These are phyloP conservation scores for Moricandia arvensis DNA, from an alignment of 345 rosid species.

Conservation along the genomic window DNA sequence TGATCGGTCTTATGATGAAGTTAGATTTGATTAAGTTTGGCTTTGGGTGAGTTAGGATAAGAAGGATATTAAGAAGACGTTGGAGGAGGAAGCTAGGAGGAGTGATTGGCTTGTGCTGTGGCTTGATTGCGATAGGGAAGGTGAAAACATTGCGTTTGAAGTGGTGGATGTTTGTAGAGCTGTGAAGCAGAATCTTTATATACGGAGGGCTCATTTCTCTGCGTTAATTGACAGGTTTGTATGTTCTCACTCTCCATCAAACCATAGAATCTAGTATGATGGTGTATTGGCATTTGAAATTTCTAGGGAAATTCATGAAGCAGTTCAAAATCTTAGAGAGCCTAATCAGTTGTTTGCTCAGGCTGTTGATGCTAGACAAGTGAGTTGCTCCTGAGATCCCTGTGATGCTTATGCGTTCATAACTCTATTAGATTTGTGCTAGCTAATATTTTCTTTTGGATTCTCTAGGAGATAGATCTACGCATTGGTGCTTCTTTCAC, in stretches of 20 bases:
- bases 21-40: neutral
- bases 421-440: neutral
- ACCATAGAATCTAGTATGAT: neutral
- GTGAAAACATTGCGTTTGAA: constrained; percentile 95
- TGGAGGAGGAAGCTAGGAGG: constrained; percentile 94
- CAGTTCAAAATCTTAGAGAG: constrained; percentile 82
- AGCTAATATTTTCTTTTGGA: constrained; percentile 3
- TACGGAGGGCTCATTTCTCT: constrained; percentile 90
- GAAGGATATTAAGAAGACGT: constrained; percentile 73
- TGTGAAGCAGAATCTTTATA: constrained; percentile 53
- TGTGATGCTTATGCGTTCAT: constrained; percentile 4
- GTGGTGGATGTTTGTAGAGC: constrained; percentile 70
- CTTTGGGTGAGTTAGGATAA: constrained; percentile 59
- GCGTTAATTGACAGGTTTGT: constrained; percentile 84
- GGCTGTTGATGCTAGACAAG: constrained; percentile 99
- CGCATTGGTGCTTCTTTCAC: constrained; percentile 99
- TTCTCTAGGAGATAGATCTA: constrained; percentile 81
- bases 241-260: constrained; percentile 6
- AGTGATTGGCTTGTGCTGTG: constrained; percentile 93
- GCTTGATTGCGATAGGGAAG: constrained; percentile 99
- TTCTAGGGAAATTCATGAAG: constrained; percentile 83
- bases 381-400: constrained; percentile 39
- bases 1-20: neutral
- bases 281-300: constrained; percentile 26
- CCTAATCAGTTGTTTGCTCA: constrained; percentile 85